Conservation (phyloP, 2,329 filamentous ascomycete species). For the Xylaria multiplex region DNA sequence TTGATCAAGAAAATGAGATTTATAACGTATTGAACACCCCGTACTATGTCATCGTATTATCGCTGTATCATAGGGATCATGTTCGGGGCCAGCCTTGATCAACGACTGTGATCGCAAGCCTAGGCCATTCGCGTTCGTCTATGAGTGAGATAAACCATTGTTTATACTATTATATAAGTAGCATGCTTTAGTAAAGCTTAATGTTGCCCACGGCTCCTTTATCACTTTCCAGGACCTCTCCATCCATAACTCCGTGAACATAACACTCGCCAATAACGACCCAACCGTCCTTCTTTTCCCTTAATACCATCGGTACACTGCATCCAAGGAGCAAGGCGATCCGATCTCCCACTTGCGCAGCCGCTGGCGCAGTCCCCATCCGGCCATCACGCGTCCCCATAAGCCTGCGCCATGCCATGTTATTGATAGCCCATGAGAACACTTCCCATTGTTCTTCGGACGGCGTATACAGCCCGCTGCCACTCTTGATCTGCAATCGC, state of each 20-base stretch:
- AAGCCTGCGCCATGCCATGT: not conserved
- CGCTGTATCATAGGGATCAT: no score
- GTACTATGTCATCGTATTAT: no score
- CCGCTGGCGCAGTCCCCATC: not conserved
- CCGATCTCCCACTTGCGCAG: not conserved
- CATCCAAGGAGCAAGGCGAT: conserved; percentile 1
- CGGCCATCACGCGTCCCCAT: not conserved
- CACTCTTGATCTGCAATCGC: not conserved
- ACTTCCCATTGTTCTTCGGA: conserved; percentile 3
- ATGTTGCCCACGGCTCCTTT: not conserved
- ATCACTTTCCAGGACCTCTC: not conserved
- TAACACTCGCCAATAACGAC: not conserved
- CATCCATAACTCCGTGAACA: conserved; percentile 3
- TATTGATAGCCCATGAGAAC: conserved; percentile 6
- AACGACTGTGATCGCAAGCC: no score
- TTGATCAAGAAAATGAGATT: no score
- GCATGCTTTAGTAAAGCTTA: not conserved
- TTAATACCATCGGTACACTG: not conserved
- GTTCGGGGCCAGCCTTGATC: no score
- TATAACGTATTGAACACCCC: no score
- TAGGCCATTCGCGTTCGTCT: no score
- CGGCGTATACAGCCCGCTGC: not conserved
- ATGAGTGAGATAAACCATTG: no score
- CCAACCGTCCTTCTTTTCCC: not conserved
- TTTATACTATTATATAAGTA: not conserved